Evolutionary conservation across 2,329 filamentous ascomycete genomes (phyloP), one percentile per base, ranked within the genome.

Genomic region (Colletotrichum simmondsii): DNA sequence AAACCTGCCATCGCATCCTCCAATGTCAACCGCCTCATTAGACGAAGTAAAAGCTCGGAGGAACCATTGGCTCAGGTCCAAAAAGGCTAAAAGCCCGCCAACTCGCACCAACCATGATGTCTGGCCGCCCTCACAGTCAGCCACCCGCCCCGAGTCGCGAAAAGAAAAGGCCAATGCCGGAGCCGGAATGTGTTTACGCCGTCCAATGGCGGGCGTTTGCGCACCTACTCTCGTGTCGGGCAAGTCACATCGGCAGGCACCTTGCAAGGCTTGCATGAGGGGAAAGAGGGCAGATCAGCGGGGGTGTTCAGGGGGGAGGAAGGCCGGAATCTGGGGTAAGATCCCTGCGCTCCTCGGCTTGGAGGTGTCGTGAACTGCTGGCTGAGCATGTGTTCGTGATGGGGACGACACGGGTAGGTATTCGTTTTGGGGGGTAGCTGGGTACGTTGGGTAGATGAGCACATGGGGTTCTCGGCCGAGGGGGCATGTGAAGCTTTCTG

Each of bases 181-280:
- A 53, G 59, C 32, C 7, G 32, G 70, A 22, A 42, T 28, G 14
- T 26, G 16, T 6, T 16, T 16, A n/a, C 19, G 11, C 42, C n/a
- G 53, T 42, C 54, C 70, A 69, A 69, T 72, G 32, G 52, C 11
- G 35, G 54, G 19, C 3, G 22, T 56, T 63, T 28, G 53, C 42
- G 30, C 24, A 49, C 65, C 65, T 54, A 42, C 24, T 28, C 24
- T 52, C n/a, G 30, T 30, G 59, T 46, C 26, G 5, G 28, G 32
- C n/a, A 14, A 37, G 59, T 72, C 30, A 54, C 65, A 60, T 69
- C 32, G 70, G 30, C 32, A 64, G 65, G 32, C 28, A 69, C 53
- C 32, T 63, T 58, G 69, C 70, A 72, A 64, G 65, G 59, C 32
- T 63, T 58, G 69, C 70, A 72, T 69, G 65, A 64, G 70, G 65